These are phyloP conservation scores for Flammula alnicola DNA, from an alignment of 1,284 basidiomycete genomes.

Conservation along the genomic window DNA sequence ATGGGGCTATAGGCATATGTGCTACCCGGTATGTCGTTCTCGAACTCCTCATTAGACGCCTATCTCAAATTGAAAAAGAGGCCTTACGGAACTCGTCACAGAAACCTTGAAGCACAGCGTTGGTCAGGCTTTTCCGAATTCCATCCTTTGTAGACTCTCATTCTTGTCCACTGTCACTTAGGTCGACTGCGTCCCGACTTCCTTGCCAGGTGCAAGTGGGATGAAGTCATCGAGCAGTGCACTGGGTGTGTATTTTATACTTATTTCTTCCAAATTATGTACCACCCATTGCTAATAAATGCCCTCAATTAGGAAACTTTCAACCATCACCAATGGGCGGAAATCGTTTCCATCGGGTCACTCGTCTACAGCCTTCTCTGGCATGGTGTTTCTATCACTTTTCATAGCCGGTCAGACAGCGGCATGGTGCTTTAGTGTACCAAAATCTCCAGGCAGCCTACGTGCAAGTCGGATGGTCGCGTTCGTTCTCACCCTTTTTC, in stretches of 20 bases:
- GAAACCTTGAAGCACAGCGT: slow-evolving; percentile 63
- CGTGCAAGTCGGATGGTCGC: slow-evolving; percentile 53
- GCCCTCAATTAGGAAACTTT: neutral
- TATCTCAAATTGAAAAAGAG: slow-evolving; percentile 35
- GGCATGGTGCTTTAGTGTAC: slow-evolving; percentile 57
- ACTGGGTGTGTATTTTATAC: slow-evolving; percentile 48
- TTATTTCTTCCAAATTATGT: neutral
- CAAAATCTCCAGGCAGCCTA: slow-evolving; percentile 40
- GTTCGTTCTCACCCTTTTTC: slow-evolving; percentile 53
- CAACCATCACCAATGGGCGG: slow-evolving; percentile 52
- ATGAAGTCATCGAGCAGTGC: slow-evolving; percentile 49
- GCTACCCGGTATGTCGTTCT: slow-evolving; percentile 46
- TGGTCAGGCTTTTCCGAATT: slow-evolving; percentile 40
- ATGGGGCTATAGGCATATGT: slow-evolving; percentile 55
- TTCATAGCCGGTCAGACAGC: slow-evolving; percentile 68
- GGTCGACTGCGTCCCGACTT: slow-evolving; percentile 75
- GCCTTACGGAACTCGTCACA: slow-evolving; percentile 52
- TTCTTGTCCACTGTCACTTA: slow-evolving; percentile 27
- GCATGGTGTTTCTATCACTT: slow-evolving; percentile 66
- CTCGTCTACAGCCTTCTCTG: slow-evolving; percentile 66
- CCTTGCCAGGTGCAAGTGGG: slow-evolving; percentile 67
- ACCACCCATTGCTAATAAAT: neutral
- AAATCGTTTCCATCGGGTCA: slow-evolving; percentile 73
- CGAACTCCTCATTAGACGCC: neutral
- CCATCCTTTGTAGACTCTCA: neutral